Evolutionary conservation across 2,329 filamentous ascomycete genomes (phyloP), one percentile per base, ranked within the genome.

Genomic region (Curvularia eragrostidis): DNA sequence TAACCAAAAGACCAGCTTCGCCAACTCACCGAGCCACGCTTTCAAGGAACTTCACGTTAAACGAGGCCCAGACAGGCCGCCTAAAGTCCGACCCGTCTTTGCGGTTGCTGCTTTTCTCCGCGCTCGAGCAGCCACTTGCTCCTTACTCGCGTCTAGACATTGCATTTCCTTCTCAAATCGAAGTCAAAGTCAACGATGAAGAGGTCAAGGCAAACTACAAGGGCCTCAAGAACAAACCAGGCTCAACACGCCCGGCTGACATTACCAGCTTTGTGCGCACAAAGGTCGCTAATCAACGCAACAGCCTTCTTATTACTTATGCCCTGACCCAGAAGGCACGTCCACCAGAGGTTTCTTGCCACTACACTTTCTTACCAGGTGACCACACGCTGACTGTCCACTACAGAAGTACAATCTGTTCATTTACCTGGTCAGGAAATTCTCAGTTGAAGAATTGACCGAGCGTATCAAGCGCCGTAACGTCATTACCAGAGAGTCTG

Each of bases 221-320:
- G 66, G 95, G 95, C 4, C 79, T 99, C 61, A 99, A 99, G 79
- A 97, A 97, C 76, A 96, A 95, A 76, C 91, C 94, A 6, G 95
- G 95, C 21, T 96, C 95, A 43, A 99, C 95, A 39, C 88, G 92
- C 69, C 95, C 95, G 7, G 93, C 91, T 46, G 95, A 99, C 77
- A 90, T 99, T 61, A 99, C 95, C 7, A 82, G 85, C 63, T 84
- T 87, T 58, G 81, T 98, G 44, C 87, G 89, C 18, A 85, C 91
- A 28, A 88, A 86, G 62, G 85, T 87, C 10, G 72, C 82, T 18
- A 83, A 83, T 42, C 96, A 94, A 71, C 80, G 80, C 52, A 98
- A 98, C 73, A 87, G 82, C 48, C 80, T 99, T 59, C 86, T 90
- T 56, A 89, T 99, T 76, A 96, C 92, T 39, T 99, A 97, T 78